Percentiles rank a stretch among this genome's conserved stretches.
phyloP scores from a whole-genome alignment of 2,329 filamentous ascomycete species.

The Shiraia sp. region DNA sequence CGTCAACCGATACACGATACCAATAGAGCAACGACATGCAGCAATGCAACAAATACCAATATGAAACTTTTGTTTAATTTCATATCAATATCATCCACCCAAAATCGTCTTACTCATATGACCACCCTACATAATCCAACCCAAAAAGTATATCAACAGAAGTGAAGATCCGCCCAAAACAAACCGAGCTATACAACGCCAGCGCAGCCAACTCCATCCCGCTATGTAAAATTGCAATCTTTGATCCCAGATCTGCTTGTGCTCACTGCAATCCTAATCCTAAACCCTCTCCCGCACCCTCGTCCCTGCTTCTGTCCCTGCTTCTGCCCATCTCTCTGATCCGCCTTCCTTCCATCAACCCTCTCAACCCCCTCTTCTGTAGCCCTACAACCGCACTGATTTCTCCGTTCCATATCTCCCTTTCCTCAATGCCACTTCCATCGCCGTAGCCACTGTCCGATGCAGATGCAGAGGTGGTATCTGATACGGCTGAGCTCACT shows the following conservation, averaged over 20 bases:
- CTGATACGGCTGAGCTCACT: constrained; percentile 37
- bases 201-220: constrained; percentile 8
- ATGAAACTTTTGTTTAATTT: too few relatives aligned
- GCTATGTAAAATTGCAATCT: constrained; percentile 12
- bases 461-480: constrained; percentile 35
- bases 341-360: constrained; percentile 90
- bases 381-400: constrained; percentile 89
- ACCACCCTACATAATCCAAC: neutral
- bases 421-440: constrained; percentile 44
- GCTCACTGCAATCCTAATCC: constrained; percentile 33
- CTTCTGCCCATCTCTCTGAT: constrained; percentile 71
- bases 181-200: neutral
- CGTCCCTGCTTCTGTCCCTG: constrained; percentile 36
- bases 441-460: constrained; percentile 41
- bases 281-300: constrained; percentile 28
- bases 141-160: neutral
- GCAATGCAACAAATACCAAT: too few relatives aligned
- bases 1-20: too few relatives aligned
- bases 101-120: neutral
- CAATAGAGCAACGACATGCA: neutral
- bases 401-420: constrained; percentile 79
- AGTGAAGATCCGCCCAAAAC: constrained; percentile 1
- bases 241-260: constrained; percentile 5
- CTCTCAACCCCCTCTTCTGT: constrained; percentile 89
- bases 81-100: constrained; percentile 1